Evolutionary conservation across 176 grass and related monocot species (phyloP).

Genomic region (bread wheat (Triticum aestivum)): DNA sequence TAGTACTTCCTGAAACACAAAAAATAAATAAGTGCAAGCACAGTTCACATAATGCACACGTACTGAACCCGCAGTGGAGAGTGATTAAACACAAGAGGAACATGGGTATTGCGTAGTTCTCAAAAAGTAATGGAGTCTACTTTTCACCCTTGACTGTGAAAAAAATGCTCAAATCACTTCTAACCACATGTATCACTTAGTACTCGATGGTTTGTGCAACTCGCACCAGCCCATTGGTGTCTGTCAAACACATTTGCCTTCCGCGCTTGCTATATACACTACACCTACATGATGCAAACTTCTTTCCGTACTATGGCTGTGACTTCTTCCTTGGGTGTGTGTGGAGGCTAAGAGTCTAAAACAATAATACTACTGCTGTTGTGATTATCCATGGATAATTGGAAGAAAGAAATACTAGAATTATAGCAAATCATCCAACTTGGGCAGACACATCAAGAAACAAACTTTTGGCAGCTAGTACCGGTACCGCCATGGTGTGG

Average conservation of each 20-base stretch:
- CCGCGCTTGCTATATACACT: not conserved
- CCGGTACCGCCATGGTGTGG: too few species aligned
- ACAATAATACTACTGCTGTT: too few species aligned
- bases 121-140: not conserved
- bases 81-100: not conserved
- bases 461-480: too few species aligned
- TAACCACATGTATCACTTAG: not conserved
- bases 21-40: not conserved
- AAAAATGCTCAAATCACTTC: not conserved
- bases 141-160: not conserved
- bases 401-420: too few species aligned
- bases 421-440: too few species aligned
- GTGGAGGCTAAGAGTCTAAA: not conserved
- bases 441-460: too few species aligned
- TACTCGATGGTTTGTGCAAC: not conserved
- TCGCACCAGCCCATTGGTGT: not conserved
- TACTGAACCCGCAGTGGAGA: not conserved
- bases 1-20: slow-evolving; percentile 57
- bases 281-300: not conserved
- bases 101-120: not conserved
- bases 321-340: not conserved
- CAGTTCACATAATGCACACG: not conserved
- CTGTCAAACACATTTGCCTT: not conserved
- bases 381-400: too few species aligned
- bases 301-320: not conserved